Conservation (phyloP, 1,284 basidiomycete genomes). For the Melanopsichium pennsylvanicum region DNA sequence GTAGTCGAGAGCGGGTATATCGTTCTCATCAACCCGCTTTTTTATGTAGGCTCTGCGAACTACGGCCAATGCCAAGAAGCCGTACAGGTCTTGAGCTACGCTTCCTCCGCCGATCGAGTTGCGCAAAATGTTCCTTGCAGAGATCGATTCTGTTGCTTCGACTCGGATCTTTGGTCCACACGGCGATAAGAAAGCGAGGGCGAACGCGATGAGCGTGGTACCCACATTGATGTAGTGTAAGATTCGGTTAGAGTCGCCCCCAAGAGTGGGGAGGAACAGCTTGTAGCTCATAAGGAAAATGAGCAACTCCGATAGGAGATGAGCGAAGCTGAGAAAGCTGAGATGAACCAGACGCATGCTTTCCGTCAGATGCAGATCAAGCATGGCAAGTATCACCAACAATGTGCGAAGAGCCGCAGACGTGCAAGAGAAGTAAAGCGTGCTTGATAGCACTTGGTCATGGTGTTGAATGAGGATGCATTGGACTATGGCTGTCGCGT, state of each 20-base stretch:
- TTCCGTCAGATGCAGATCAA: constrained; percentile 13
- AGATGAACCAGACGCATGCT: constrained; percentile 4
- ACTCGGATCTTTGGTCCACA: constrained; percentile 11
- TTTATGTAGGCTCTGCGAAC: constrained; percentile 4
- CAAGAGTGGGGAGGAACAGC: background rate
- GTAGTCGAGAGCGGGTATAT: constrained; percentile 27
- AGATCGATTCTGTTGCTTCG: background rate
- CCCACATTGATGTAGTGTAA: constrained; percentile 6
- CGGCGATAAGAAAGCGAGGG: constrained; percentile 9
- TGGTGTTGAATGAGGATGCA: background rate
- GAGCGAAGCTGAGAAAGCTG: constrained; percentile 5
- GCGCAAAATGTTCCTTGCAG: background rate
- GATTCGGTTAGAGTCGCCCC: background rate
- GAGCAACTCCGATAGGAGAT: constrained; percentile 17
- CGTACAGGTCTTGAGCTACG: constrained; percentile 8
- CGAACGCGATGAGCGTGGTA: background rate
- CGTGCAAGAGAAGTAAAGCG: constrained; percentile 4
- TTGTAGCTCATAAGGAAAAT: constrained; percentile 13
- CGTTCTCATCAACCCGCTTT: constrained; percentile 7
- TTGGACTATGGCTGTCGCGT: constrained; percentile 16
- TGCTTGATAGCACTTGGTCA: background rate
- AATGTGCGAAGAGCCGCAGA: constrained; percentile 16
- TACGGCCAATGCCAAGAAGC: constrained; percentile 15
- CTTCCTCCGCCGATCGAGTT: constrained; percentile 22
- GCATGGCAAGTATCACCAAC: constrained; percentile 21